Evolutionary conservation across 768 basidiomycete genomes (phyloP), one percentile per base, ranked within the genome.

Genomic region (Austroboletus eburneus): DNA sequence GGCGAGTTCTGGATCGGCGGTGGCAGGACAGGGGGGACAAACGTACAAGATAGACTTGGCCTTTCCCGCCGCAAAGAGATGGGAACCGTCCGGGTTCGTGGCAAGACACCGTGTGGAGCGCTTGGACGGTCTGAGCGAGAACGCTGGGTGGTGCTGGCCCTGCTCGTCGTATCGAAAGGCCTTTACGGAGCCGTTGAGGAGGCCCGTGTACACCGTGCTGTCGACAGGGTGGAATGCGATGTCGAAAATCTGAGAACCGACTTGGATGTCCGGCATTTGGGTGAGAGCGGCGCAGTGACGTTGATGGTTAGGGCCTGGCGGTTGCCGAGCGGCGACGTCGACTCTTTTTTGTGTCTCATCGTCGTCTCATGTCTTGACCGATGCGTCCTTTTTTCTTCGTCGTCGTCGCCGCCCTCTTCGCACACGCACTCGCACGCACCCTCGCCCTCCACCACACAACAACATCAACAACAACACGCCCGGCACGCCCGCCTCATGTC

Each of bases 171-270:
- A 96, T 4, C 74, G 61, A 63, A 85, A 92, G 0, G 89, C 89
- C 50, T 86, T 89, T 56, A 96, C 71, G 39, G 87, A 75, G 9
- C 94, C 94, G 0, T 87, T 85, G 14, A 97, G 71, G 2, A 95
- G 80, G 5, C 80, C 87, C 0, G 80, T 73, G 65, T 87, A 93
- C 4, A 93, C 79, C n/a, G 81, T 73, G 1, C 82, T 69, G 39
- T 77, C 59, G 5, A 72, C 73, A 0, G 94, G 92, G 57, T 95
- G 91, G 59, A 96, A 97, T 2, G 76, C 79, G 34, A 96, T 71
- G 70, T 95, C 94, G 67, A 95, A 96, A 23, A 93, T 80, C 65
- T 95, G 88, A 8, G 81, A 78, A 39, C 80, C 81, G 37, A 85
- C 75, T 18, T 75, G 72, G 41, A 92, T 83, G 69, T 89, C 73